phyloP scores from a whole-genome alignment of 2,329 filamentous ascomycete genomes.

The Fusarium sp. region DNA sequence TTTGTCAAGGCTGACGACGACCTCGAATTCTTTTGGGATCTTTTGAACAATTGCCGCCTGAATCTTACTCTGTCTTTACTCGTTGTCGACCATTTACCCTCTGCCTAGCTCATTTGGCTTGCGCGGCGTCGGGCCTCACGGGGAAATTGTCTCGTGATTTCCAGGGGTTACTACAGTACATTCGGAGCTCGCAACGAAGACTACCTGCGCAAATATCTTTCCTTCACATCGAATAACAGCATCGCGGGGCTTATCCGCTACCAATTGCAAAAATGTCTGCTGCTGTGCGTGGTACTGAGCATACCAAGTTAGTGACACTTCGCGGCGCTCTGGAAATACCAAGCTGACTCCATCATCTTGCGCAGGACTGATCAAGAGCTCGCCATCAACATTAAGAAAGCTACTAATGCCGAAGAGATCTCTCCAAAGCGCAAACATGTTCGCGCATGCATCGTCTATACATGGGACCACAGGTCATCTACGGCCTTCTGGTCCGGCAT shows the following conservation, averaged over 20 bases:
- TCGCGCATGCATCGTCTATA: conserved; percentile 96
- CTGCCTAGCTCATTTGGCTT: conserved; percentile 23
- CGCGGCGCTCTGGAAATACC: conserved; percentile 8
- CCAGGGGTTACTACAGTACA: conserved; percentile 38
- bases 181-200: conserved; percentile 23
- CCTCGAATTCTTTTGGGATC: conserved; percentile 20
- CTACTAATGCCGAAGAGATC: conserved; percentile 75
- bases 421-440: conserved; percentile 91
- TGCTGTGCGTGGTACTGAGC: conserved; percentile 52
- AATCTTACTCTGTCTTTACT: neutral
- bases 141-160: conserved; percentile 46
- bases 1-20: conserved; percentile 49
- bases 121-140: conserved; percentile 37
- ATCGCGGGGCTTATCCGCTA: conserved; percentile 33
- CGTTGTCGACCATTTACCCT: neutral
- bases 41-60: conserved; percentile 2
- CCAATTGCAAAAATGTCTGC: conserved; percentile 48
- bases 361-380: conserved; percentile 75
- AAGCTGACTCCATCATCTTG: conserved; percentile 31
- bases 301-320: conserved; percentile 52
- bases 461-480: conserved; percentile 98
- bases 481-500: conserved; percentile 97
- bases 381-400: conserved; percentile 77
- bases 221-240: conserved; percentile 14
- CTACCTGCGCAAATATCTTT: conserved; percentile 17